Evolutionary conservation across 2,329 filamentous ascomycete genomes (phyloP), one percentile per base, ranked within the genome.

Genomic region (Colletotrichum abscissum): DNA sequence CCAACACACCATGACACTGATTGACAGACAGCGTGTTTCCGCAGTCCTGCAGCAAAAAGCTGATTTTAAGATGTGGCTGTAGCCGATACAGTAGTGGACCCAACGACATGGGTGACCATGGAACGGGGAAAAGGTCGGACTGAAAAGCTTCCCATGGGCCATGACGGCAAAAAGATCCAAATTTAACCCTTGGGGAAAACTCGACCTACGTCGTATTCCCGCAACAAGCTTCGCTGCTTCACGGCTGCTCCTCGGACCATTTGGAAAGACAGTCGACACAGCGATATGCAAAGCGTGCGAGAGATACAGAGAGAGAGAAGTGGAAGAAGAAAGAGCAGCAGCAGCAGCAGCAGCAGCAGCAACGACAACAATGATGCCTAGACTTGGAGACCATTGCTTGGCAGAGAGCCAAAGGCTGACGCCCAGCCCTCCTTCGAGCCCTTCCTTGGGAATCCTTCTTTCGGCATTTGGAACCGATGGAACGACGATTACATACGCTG

Each of bases 171-270:
- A 52, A 42, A 58, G 58, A 33, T 69, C 56, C 56, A 72, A 63
- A 60, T 35, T 64, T 73, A 42, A 55, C 30, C 59, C 66, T 33
- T 28, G 46, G 30, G 60, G 28, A 55, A 63, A 60, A 19, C 14
- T 19, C 42, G 42, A 49, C 24, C 12, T 28, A 49, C 19, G 57
- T 28, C 28, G 12, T 52, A 24, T 54, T 14, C 19, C 46, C 60
- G 52, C 12, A 19, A 6, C 28, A 54, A 22, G 24, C 12, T 38
- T 19, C 26, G 42, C 24, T 12, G 60, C 28, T 68, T 28, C 38
- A 42, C 71, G 71, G 71, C 71, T 71, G 60, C 60, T 71, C 57
- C 46, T 73, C 71, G 71, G 71, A 14, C 71, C 33, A 73, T 73
- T 73, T 73, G 35, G 30, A 38, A 42, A 42, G 38, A 42, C 16